Conservation (phyloP, 2,329 filamentous ascomycete genomes). For the Xylaria sp. region DNA sequence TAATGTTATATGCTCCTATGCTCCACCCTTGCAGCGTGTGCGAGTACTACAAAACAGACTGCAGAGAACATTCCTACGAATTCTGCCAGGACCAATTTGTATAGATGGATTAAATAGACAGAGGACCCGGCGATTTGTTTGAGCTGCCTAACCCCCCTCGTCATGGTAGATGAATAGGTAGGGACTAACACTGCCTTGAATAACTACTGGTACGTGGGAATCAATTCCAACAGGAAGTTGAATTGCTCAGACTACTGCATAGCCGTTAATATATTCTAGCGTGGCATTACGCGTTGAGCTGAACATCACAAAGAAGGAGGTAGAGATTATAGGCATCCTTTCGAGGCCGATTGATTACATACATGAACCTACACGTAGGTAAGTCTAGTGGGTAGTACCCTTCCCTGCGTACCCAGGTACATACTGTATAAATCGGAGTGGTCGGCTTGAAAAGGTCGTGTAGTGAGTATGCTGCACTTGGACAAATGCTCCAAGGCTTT, state of each 20-base stretch:
- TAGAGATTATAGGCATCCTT: no score
- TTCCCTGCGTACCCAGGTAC: background rate
- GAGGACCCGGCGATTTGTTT: conserved; percentile 1
- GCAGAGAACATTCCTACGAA: conserved; percentile 35
- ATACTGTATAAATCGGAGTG: no score
- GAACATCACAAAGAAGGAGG: background rate
- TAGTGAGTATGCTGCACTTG: background rate
- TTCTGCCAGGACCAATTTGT: conserved; percentile 1
- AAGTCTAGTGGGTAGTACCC: no score
- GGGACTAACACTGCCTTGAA: no score
- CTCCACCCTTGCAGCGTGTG: background rate
- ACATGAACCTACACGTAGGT: no score
- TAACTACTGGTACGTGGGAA: background rate
- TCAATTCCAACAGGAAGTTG: background rate
- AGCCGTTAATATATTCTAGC: background rate
- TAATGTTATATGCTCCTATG: conserved; percentile 4
- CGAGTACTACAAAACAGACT: conserved; percentile 9
- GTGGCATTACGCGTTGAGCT: background rate
- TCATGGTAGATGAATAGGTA: no score
- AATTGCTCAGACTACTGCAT: background rate
- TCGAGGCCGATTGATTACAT: no score
- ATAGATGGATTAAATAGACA: background rate
- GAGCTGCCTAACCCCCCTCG: conserved; percentile 40
- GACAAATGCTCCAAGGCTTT: background rate
- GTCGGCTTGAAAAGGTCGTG: conserved; percentile 9